Conservation (phyloP, 164 flowering plant genomes). For the Santalum album region DNA sequence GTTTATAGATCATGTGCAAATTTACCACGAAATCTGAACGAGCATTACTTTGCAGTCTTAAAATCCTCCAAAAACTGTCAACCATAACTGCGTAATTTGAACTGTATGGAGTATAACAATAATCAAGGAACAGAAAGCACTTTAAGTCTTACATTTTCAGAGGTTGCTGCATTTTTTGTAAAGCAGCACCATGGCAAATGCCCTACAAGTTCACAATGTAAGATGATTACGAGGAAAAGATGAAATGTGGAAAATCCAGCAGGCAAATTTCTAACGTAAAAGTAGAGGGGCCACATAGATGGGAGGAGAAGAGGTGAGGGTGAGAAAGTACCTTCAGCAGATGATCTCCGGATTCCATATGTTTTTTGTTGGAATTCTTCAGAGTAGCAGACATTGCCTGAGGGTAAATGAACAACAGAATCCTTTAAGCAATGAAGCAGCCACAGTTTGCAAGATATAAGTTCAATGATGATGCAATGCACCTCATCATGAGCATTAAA, state of each 20-base stretch:
- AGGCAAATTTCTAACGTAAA: background rate
- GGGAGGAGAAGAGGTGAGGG: constrained; percentile 4
- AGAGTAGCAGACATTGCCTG: constrained; percentile 38
- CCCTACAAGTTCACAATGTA: constrained; percentile 23
- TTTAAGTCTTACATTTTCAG: constrained; percentile 22
- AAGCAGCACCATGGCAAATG: constrained; percentile 9
- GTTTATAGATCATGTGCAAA: too few relatives aligned
- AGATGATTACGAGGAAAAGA: constrained; percentile 1
- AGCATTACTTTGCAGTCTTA: too few relatives aligned
- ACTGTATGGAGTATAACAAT: too few relatives aligned
- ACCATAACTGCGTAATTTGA: too few relatives aligned
- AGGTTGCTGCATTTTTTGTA: constrained; percentile 8
- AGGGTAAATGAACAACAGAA: constrained; percentile 9
- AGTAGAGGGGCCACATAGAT: background rate
- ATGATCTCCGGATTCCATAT: constrained; percentile 12
- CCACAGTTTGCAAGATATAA: background rate
- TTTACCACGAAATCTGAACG: too few relatives aligned
- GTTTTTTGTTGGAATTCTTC: constrained; percentile 19
- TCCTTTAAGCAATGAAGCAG: background rate
- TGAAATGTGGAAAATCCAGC: background rate
- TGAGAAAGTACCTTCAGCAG: constrained; percentile 28
- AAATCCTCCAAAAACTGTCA: too few relatives aligned
- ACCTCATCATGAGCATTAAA: background rate
- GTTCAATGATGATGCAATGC: too few relatives aligned
- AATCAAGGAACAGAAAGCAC: background rate